Base-by-base conservation (phyloP, 2,329 filamentous ascomycete genomes). In the Trichoderma oligosporum region DNA sequence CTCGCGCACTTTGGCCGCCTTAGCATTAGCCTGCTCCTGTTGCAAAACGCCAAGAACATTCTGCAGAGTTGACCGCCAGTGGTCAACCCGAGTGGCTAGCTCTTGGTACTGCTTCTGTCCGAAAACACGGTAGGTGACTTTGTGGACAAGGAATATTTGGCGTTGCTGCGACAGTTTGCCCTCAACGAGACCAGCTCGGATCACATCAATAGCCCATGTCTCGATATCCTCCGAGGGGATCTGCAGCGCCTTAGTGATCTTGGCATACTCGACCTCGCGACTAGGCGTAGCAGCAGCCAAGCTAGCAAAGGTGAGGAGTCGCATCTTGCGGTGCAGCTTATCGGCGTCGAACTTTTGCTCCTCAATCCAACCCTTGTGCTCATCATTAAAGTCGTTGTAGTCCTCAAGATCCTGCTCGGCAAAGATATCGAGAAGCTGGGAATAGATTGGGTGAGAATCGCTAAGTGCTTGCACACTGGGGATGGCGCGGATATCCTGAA, bases 151-250 rank as follows among this genome's bases (percentile, higher is more conserved):
- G 82, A 99, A 97, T 62, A 93, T 89, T 71, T 90, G 84, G 72
- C 91, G 91, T 71, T 93, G 83, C 78, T 99, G 94, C 59, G 89
- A 94, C 65, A 99, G 85, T 77, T 96, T 96, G 71, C 94, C 94
- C 79, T 99, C 94, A 52, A 99, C 90, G 35, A 99, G 85, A 31
- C 92, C 91, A 46, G 92, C 91, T 65, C 94, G 90, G 76, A 99
- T 97, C 65, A 95, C 92, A 73, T 99, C 94, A 68, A 99, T 99
- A 64, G 95, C 91, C 94, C 94, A 99, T 82, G 93, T 88, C 81
- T 99, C 94, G 39, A 97, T 91, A 62, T 97, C 91, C 62, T 89
- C 86, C 45, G 77, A 70, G 44, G 90, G 85, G 56, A 99, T 86
- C 74, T 94, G 88, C 45, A 99, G 84, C 5, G 91, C 88, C 70